Conservation (phyloP, 805 yeast genomes). For the Millerago galiae region DNA sequence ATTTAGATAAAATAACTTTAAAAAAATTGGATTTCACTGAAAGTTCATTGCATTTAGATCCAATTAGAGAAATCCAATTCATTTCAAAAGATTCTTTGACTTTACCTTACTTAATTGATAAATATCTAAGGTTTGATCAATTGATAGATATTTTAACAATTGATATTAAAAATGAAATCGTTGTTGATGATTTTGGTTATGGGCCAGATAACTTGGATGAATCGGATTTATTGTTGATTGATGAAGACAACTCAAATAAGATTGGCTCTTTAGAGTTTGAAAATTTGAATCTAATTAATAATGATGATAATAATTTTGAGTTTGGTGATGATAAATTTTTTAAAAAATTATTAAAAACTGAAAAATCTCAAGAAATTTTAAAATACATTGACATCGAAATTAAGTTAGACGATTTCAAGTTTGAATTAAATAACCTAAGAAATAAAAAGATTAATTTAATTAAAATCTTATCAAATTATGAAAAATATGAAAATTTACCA, state of each 20-base stretch:
- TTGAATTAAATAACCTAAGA: slow-evolving; percentile 17
- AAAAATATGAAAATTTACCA: slow-evolving; percentile 6
- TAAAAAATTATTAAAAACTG: slow-evolving; percentile 32
- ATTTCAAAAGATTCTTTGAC: slow-evolving; percentile 54
- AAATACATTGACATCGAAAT: slow-evolving; percentile 17
- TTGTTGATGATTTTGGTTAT: slow-evolving; percentile 14
- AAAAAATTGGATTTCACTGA: slow-evolving; percentile 61
- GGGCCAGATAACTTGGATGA: neutral
- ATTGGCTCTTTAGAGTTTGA: slow-evolving; percentile 31
- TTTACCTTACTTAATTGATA: slow-evolving; percentile 47
- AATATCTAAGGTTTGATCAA: slow-evolving; percentile 53
- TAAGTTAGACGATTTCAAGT: slow-evolving; percentile 18
- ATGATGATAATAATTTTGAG: slow-evolving; percentile 33
- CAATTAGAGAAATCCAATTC: slow-evolving; percentile 31
- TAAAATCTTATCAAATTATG: slow-evolving; percentile 18
- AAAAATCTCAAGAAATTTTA: slow-evolving; percentile 18
- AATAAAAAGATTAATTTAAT: slow-evolving; percentile 19
- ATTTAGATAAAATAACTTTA: slow-evolving; percentile 66
- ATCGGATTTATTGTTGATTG: neutral
- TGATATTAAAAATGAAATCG: neutral
- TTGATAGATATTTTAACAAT: slow-evolving; percentile 40
- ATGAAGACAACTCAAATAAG: slow-evolving; percentile 4
- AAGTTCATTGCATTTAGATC: slow-evolving; percentile 49
- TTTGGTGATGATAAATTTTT: slow-evolving; percentile 58
- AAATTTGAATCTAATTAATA: slow-evolving; percentile 23